Evolutionary conservation across 2,329 filamentous ascomycete species (phyloP).

Genomic region (Curvularia verruculosa): DNA sequence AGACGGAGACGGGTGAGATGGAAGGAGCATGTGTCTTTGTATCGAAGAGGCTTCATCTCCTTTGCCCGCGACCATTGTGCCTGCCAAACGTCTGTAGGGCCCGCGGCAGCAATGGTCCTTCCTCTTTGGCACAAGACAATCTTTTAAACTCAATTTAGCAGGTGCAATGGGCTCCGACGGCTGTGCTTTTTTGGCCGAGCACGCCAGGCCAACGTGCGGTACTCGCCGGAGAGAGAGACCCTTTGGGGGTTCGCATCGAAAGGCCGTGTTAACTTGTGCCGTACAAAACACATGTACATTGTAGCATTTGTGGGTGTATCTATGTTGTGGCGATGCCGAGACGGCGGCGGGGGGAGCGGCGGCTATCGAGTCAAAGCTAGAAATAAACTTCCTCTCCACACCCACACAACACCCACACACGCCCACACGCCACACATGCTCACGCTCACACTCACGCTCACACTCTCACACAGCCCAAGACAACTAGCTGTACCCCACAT

Average conservation of each 20-base stretch:
- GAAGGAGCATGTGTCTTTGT: background rate
- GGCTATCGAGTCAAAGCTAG: slow-evolving; percentile 1
- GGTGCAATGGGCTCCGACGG: slow-evolving; percentile 8
- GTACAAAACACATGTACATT: too few relatives aligned
- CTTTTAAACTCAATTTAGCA: slow-evolving; percentile 15
- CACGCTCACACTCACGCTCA: too few relatives aligned
- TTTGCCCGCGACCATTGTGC: background rate
- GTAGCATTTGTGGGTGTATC: too few relatives aligned
- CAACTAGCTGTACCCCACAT: slow-evolving; percentile 20
- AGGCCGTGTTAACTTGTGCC: too few relatives aligned
- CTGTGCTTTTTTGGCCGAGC: background rate
- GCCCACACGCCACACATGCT: background rate
- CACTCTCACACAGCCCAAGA: background rate
- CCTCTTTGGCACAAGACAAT: slow-evolving; percentile 14
- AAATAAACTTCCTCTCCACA: slow-evolving; percentile 9
- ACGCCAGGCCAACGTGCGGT: background rate
- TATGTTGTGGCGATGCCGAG: slow-evolving; percentile 2
- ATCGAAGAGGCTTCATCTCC: slow-evolving; percentile 1
- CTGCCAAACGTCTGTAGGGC: background rate
- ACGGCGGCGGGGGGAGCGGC: background rate
- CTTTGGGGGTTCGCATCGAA: background rate
- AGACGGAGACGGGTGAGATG: background rate
- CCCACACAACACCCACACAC: slow-evolving; percentile 1
- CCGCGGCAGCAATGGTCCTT: slow-evolving; percentile 6
- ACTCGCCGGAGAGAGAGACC: background rate